Conservation (phyloP, 768 basidiomycete genomes). For the Auricularia cornea region DNA sequence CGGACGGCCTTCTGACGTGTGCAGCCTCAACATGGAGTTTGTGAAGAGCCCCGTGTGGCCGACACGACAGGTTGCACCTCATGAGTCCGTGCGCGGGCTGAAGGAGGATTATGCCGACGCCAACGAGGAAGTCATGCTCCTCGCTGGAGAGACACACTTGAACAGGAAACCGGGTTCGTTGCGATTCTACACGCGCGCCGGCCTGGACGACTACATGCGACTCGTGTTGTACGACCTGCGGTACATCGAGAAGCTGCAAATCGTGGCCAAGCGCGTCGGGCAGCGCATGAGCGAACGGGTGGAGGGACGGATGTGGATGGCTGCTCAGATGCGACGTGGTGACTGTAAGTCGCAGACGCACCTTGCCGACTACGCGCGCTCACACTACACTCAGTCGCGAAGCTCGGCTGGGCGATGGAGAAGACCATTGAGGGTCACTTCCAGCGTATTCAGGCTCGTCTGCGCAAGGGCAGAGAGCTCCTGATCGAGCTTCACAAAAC, state of each 20-base stretch:
- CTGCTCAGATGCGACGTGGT: conserved; percentile 36
- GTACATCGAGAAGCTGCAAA: neutral
- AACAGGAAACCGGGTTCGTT: conserved; percentile 13
- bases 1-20: neutral
- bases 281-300: conserved; percentile 3
- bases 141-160: conserved; percentile 20
- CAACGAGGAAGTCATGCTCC: conserved; percentile 30
- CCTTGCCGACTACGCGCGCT: neutral
- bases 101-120: conserved; percentile 30
- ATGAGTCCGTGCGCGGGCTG: conserved; percentile 30
- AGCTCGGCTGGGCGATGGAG: conserved; percentile 30
- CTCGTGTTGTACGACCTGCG: conserved; percentile 5
- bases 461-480: conserved; percentile 18
- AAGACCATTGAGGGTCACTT: conserved; percentile 27
- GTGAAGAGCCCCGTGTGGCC: conserved; percentile 35
- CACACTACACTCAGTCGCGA: conserved; percentile 11
- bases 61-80: conserved; percentile 28
- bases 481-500: neutral
- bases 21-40: conserved; percentile 35
- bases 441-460: conserved; percentile 22
- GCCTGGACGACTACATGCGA: conserved; percentile 5
- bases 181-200: neutral
- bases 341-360: conserved; percentile 25
- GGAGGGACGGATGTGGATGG: conserved; percentile 32
- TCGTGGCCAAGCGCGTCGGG: conserved; percentile 2